Conservation (phyloP, 2,329 filamentous ascomycete species). For the Ophioceras dolichostomum region DNA sequence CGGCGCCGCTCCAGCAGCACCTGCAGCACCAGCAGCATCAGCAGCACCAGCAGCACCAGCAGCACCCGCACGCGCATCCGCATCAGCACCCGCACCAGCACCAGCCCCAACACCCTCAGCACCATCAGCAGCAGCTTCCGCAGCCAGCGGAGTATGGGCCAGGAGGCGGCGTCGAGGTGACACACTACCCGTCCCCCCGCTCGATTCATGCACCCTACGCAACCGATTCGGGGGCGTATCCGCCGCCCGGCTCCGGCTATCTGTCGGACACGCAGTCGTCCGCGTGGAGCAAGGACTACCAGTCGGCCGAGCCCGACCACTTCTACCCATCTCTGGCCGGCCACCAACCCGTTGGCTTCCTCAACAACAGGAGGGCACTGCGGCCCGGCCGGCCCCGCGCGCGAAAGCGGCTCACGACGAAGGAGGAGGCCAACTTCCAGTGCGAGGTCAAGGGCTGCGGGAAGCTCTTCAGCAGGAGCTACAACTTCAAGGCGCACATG, state of each 20-base stretch:
- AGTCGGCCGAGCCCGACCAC: slow-evolving; percentile 18
- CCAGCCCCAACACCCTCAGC: background rate
- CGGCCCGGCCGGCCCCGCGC: slow-evolving; percentile 16
- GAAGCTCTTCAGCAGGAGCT: slow-evolving; percentile 69
- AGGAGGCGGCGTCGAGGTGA: slow-evolving; percentile 21
- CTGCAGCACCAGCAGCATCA: too few species aligned
- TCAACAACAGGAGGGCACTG: background rate
- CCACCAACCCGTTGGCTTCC: background rate
- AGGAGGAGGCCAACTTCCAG: slow-evolving; percentile 57
- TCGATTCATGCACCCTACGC: slow-evolving; percentile 20
- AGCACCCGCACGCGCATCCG: background rate
- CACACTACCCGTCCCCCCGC: slow-evolving; percentile 28
- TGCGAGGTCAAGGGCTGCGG: slow-evolving; percentile 61
- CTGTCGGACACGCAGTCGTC: slow-evolving; percentile 22
- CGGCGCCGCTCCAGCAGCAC: too few species aligned
- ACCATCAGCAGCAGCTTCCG: background rate
- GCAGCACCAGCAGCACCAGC: background rate
- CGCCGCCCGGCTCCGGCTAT: slow-evolving; percentile 20
- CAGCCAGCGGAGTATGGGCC: slow-evolving; percentile 18
- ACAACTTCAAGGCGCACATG: slow-evolving; percentile 80
- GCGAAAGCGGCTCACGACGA: slow-evolving; percentile 44
- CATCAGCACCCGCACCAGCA: background rate
- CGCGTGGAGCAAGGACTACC: slow-evolving; percentile 21
- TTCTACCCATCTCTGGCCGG: slow-evolving; percentile 3
- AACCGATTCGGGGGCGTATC: slow-evolving; percentile 13